Conservation (phyloP, 768 basidiomycete species). For the Xerocomus brunneocitrinus region DNA sequence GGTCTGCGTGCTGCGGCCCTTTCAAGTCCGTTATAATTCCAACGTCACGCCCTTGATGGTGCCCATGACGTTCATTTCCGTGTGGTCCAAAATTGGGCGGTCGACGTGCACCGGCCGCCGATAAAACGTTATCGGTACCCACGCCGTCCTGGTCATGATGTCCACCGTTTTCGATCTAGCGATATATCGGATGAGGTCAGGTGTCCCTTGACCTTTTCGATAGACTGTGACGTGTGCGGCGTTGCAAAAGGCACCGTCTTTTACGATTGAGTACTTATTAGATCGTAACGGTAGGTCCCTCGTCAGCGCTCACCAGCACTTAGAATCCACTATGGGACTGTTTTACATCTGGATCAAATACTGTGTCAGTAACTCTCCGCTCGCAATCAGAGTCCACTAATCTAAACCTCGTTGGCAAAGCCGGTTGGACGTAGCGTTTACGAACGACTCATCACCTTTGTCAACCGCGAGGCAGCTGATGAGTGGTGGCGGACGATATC, state of each 20-base stretch:
- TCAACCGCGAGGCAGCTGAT: neutral
- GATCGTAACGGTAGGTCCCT: neutral
- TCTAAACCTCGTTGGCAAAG: neutral
- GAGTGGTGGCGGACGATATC: neutral
- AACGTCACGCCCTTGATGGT: neutral
- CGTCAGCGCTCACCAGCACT: neutral
- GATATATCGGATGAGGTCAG: neutral
- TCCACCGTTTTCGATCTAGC: neutral
- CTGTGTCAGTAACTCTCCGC: neutral
- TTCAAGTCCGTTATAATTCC: neutral
- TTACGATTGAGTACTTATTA: neutral
- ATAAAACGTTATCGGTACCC: neutral
- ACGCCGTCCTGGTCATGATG: neutral
- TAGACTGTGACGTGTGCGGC: neutral
- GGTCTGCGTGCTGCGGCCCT: neutral
- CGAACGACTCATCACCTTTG: neutral
- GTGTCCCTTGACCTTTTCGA: neutral
- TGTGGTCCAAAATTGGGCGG: neutral
- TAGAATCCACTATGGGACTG: neutral
- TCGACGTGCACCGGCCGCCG: neutral
- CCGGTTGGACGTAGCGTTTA: too few relatives aligned
- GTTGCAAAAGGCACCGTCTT: neutral
- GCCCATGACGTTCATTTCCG: neutral
- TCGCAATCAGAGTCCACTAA: neutral
- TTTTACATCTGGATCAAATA: neutral